Percentiles rank a stretch among this genome's conserved stretches.
Evolutionary conservation across 1,284 basidiomycete genomes (phyloP).

Genomic region (Fomitopsis betulina): DNA sequence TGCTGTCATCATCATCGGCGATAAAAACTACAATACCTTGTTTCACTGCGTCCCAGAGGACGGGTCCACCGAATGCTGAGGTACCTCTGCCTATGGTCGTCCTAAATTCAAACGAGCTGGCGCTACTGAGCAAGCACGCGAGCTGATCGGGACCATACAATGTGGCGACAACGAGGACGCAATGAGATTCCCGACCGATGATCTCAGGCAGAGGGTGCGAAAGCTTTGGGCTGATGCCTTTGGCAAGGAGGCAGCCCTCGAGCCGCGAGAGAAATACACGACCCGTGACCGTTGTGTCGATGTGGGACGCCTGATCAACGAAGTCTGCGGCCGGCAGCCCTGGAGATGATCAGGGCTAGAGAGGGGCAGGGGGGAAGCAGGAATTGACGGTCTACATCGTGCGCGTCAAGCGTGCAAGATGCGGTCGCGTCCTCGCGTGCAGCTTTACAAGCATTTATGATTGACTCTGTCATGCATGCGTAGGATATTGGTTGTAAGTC

Average conservation of each 20-base stretch:
- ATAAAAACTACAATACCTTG: not conserved
- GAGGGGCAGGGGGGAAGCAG: too few relatives aligned
- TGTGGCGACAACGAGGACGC: not conserved
- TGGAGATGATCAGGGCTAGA: too few relatives aligned
- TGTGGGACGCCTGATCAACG: too few relatives aligned
- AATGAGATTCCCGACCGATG: not conserved
- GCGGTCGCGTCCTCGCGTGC: too few relatives aligned
- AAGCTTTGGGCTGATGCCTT: not conserved
- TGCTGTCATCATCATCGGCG: not conserved
- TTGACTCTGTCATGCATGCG: too few relatives aligned
- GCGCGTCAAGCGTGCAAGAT: too few relatives aligned
- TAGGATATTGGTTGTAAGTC: too few relatives aligned
- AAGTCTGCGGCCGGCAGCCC: too few relatives aligned
- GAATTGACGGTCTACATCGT: too few relatives aligned
- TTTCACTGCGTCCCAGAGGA: not conserved
- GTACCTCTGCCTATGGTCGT: not conserved
- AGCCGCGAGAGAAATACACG: too few relatives aligned
- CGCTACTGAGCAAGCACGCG: not conserved
- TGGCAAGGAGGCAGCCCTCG: not conserved
- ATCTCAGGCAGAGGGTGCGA: not conserved
- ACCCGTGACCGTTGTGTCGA: too few relatives aligned
- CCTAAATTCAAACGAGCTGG: not conserved
- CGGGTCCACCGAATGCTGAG: not conserved
- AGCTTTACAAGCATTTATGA: too few relatives aligned
- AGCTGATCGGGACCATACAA: not conserved